Evolutionary conservation across 306 rosid species (phyloP), one percentile per base, ranked within the genome.

Genomic region (Chamaecrista fasciculata): DNA sequence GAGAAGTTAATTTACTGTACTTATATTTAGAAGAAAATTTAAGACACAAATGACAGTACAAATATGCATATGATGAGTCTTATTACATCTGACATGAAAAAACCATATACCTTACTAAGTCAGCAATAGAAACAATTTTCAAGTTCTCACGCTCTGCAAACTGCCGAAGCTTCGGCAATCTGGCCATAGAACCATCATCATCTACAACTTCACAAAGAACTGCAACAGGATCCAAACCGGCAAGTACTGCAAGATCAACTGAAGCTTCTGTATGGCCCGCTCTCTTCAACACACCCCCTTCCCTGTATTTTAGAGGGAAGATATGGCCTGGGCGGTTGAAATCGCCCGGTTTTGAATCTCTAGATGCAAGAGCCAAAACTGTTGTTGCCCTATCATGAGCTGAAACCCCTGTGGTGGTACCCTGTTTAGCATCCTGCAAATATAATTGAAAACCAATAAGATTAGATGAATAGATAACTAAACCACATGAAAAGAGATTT

Each of bases 251-350:
- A 57, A 94, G 95, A 79, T 94, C 99, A 68, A 85, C 92, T 2
- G 99, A 86, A 70, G 97, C 97, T 85, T 94, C 99, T 2, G 97
- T 91, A 70, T 94, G 99, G 64, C 99, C 99, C 16, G 99, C 97
- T 79, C 99, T 86, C 84, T 88, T 94, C 80, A 94, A 67, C 65
- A 94, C 94, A 64, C 99, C 99, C 19, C 99, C 99, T 61, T 91
- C 97, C 70, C 87, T 78, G 84, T 91, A 94, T 76, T 82, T 88
- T 50, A 94, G 83, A 0, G 99, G 99, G 57, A 88, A 94, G 49
- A 94, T 89, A 88, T 94, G 97, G 69, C 99, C 99, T 0, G 99
- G 99, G 15, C 99, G 89, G 73, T 91, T 91, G 84, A 94, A 91
- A 74, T 94, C 99, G 34, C 68, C 79, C 69, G 99, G 92, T 70